Evolutionary conservation across 345 rosid species (phyloP).

Genomic region (Mallotus nudiflorus): DNA sequence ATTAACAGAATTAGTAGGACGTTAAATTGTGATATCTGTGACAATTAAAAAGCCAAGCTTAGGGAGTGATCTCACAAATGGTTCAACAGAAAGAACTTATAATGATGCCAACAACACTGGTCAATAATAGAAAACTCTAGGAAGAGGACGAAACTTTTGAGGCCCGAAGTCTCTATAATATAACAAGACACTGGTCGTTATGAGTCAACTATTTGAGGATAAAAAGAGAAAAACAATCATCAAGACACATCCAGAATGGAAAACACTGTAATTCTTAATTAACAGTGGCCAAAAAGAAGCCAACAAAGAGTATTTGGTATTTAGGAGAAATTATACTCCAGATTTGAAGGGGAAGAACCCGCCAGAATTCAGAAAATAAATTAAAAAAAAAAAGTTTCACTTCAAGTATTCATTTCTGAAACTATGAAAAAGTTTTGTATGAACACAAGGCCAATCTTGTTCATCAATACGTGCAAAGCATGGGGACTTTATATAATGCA

Average conservation of each 20-base stretch:
- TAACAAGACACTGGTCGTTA: neutral
- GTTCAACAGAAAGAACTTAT: neutral
- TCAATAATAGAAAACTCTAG: neutral
- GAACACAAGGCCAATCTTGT: neutral
- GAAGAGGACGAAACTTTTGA: neutral
- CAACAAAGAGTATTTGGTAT: neutral
- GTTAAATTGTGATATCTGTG: neutral
- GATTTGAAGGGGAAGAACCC: neutral
- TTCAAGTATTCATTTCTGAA: neutral
- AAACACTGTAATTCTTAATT: neutral
- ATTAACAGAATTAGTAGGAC: neutral
- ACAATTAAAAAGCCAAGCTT: neutral
- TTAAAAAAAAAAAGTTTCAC: neutral
- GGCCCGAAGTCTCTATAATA: neutral
- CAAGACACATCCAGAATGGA: neutral
- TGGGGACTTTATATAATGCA: neutral
- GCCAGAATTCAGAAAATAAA: neutral
- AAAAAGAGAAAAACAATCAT: too few species aligned
- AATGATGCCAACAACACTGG: neutral
- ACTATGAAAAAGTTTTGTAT: neutral
- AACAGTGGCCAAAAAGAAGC: neutral
- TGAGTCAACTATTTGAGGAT: too few species aligned
- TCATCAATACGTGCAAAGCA: neutral
- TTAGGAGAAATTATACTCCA: neutral
- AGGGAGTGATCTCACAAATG: neutral